Evolutionary conservation across 345 rosid genomes (phyloP).

Genomic region (Excoecaria agallocha): DNA sequence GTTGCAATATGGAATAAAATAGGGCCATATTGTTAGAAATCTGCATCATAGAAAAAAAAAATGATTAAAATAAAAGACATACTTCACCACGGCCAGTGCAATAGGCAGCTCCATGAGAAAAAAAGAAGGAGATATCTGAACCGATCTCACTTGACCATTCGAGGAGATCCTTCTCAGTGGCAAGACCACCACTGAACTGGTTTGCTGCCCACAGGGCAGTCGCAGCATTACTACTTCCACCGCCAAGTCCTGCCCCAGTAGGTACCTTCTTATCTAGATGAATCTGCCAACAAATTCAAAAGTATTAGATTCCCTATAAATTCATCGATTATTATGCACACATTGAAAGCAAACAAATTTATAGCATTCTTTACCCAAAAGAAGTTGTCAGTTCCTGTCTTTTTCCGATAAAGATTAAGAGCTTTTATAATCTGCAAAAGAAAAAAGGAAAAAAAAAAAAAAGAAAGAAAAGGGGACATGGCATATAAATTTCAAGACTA

Average conservation of each 20-base stretch:
- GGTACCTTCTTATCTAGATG: conserved; percentile 92
- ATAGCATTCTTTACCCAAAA: conserved; percentile 63
- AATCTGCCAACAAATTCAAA: conserved; percentile 45
- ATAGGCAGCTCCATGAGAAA: conserved; percentile 91
- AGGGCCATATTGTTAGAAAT: conserved; percentile 4
- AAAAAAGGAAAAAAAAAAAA: not conserved
- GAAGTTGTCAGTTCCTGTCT: conserved; percentile 69
- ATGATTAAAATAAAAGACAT: no score
- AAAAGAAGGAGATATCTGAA: conserved; percentile 95
- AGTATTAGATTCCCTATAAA: not conserved
- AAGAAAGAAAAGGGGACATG: not conserved
- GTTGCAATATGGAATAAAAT: not conserved
- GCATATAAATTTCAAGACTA: not conserved
- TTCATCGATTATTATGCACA: not conserved
- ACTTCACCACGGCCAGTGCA: conserved; percentile 99
- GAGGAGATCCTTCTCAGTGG: conserved; percentile 82
- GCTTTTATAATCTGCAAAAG: conserved; percentile 89
- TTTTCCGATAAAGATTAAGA: conserved; percentile 80
- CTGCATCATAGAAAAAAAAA: conserved; percentile 1
- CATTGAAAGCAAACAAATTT: not conserved
- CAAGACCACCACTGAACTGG: conserved; percentile 70
- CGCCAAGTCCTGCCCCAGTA: conserved; percentile 93
- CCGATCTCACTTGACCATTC: conserved; percentile 98
- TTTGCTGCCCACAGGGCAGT: conserved; percentile 99
- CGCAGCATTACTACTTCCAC: conserved; percentile 98